Evolutionary conservation across 2,329 filamentous ascomycete species (phyloP), one percentile per base, ranked within the genome.

Genomic region (Colletotrichum lentis): DNA sequence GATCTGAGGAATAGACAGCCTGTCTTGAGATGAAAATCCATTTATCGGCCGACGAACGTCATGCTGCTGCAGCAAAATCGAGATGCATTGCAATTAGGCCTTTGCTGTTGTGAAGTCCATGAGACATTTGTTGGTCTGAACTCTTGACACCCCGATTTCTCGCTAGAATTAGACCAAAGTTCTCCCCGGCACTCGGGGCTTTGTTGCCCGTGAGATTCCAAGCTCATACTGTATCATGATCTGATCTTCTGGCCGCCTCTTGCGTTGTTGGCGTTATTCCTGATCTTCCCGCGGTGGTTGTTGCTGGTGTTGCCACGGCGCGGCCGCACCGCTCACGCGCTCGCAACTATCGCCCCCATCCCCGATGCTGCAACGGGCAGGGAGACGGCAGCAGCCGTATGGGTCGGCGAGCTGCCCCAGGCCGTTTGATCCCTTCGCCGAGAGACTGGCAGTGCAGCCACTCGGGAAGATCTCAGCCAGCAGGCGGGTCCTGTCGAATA

Each of bases 331-430:
- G 6, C 27, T 52, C 8, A 49, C 60, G 3, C 61, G 54, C 61
- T 67, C 64, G 43, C 64, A 67, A 35, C 35, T 20, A 20, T 64
- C 41, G n/a, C 64, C 52, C 10, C 64, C 60, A 24, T 58, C 60
- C 3, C 64, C 54, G 8, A 64, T 64, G 5, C 60, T 46, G 10
- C 64, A 64, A 1, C 64, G 60, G 10, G 46, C 12, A 6, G 64
- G 64, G 6, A 64, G 16, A 8, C 59, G 18, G 24, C 60, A 64
- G n/a, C 60, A 64, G 8, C 60, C 60, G 24, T 58, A 47, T 27
- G 4, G 24, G n/a, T 67, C 60, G 3, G 37, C 35, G 12, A 69
- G 66, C n/a, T 61, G 66, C 52, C 66, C 62, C 2, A 66, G 55
- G 6, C 62, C 62, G 3, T n/a, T 60, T 52, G 3, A 50, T 49